phyloP scores from a whole-genome alignment of 768 basidiomycete genomes.

The Pleurotus giganteus region DNA sequence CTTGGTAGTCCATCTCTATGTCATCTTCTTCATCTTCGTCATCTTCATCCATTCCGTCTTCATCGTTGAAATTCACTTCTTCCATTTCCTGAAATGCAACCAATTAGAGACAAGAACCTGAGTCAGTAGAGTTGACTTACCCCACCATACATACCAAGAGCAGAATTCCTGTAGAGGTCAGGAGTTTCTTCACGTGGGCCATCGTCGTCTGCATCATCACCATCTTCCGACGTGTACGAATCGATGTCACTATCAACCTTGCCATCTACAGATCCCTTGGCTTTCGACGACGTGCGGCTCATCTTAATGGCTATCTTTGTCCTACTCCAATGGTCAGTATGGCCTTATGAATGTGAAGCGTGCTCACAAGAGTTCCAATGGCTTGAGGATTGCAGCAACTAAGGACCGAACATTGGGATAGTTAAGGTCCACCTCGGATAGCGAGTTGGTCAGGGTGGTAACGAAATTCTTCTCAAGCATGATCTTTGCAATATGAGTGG shows the following conservation, averaged over 20 bases:
- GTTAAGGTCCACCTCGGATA: slow-evolving; percentile 93
- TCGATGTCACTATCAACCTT: slow-evolving; percentile 43
- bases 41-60: slow-evolving; percentile 80
- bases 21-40: slow-evolving; percentile 82
- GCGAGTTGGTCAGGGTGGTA: slow-evolving; percentile 77
- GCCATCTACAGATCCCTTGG: slow-evolving; percentile 54
- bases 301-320: slow-evolving; percentile 99
- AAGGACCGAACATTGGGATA: slow-evolving; percentile 88
- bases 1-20: slow-evolving; percentile 85
- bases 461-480: slow-evolving; percentile 99
- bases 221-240: slow-evolving; percentile 50
- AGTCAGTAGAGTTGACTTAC: slow-evolving; percentile 46
- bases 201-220: slow-evolving; percentile 56
- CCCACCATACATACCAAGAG: slow-evolving; percentile 92
- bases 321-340: slow-evolving; percentile 37
- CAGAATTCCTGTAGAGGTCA: slow-evolving; percentile 94
- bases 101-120: slow-evolving; percentile 1
- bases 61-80: slow-evolving; percentile 63
- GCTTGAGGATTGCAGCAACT: slow-evolving; percentile 84
- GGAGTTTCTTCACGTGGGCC: slow-evolving; percentile 76
- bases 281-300: slow-evolving; percentile 74
- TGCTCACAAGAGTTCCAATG: slow-evolving; percentile 85
- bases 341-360: neutral
- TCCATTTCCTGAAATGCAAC: slow-evolving; percentile 73
- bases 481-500: slow-evolving; percentile 90